phyloP scores from a whole-genome alignment of 2,329 filamentous ascomycete genomes.

The Graphiopsis chlorocephala region DNA sequence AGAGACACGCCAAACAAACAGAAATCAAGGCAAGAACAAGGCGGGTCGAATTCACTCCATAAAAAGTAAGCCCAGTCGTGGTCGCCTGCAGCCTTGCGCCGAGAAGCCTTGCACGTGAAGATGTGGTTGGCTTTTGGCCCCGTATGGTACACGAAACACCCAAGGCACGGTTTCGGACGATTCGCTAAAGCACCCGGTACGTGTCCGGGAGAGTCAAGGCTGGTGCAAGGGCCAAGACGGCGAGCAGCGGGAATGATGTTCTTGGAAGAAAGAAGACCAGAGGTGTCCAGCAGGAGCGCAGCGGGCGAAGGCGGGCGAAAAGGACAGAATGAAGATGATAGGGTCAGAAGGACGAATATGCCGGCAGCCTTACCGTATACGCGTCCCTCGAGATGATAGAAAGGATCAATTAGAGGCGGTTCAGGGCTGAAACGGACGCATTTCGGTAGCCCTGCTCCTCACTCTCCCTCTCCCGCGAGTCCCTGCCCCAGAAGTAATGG shows the following conservation, averaged over 20 bases:
- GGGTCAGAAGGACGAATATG: neutral
- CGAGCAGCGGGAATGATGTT: neutral
- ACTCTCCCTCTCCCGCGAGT: neutral
- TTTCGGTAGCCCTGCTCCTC: neutral
- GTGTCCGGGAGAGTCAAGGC: neutral
- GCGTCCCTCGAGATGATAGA: neutral
- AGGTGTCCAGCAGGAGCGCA: neutral
- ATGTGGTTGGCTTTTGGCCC: neutral
- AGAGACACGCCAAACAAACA: neutral
- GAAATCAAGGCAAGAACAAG: neutral
- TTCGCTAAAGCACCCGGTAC: neutral
- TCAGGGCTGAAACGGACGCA: neutral
- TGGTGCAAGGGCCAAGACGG: slow-evolving; percentile 4
- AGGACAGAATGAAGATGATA: neutral
- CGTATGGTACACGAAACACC: neutral
- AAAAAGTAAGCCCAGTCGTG: neutral
- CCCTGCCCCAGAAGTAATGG: neutral
- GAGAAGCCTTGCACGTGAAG: neutral
- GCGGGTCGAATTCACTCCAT: neutral
- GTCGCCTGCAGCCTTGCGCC: neutral
- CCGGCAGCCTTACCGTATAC: neutral
- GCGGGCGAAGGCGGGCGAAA: neutral
- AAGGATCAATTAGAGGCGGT: neutral
- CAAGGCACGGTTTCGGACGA: neutral
- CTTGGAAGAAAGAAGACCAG: neutral